Evolutionary conservation across 331 rosid genomes (phyloP), one percentile per base, ranked within the genome.

Genomic region (Acacia concinna): DNA sequence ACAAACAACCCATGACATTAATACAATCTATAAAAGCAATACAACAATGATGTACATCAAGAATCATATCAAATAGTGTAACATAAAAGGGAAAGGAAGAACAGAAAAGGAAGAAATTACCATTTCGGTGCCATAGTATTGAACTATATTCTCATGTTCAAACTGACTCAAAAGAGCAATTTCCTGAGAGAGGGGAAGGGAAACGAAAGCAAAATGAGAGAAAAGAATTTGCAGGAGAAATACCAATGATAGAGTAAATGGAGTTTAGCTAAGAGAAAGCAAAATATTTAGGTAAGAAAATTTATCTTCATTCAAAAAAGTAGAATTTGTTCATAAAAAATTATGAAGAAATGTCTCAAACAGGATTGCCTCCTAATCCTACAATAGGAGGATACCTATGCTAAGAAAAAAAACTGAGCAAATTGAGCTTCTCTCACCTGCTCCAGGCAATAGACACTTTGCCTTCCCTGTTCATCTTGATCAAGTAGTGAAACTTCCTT

Each of bases 401-500:
- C 51, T 8, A 1, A 6, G 41, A 38, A 6, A 38, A 8, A 38
- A 38, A 38, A 38, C 8, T 38, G 51, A 51, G 79, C 15, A 75
- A 65, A 7, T 66, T 11, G 82, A 81, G 67, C 73, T 67, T 11
- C 20, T 47, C 68, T 74, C 81, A 93, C 99, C 96, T 93, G 99
- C 83, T 95, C 90, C 83, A 95, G 90, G 79, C 91, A 92, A 84
- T 10, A 62, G 81, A 95, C 86, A 79, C 98, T 93, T 87, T 93
- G 99, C 85, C 67, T 87, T 74, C 97, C 99, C 75, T 85, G 94
- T 78, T 38, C 87, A 69, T 93, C 97, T 74, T 90, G 91, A 86
- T 93, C 96, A 80, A 95, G 98, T 82, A 95, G 86, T 69, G 99
- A 95, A 84, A 95, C 99, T 89, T 95, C 99, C 89, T 95, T 95